Evolutionary conservation across 2,329 filamentous ascomycete genomes (phyloP), one percentile per base, ranked within the genome.

Genomic region (Allantophomopsis cytisporea): DNA sequence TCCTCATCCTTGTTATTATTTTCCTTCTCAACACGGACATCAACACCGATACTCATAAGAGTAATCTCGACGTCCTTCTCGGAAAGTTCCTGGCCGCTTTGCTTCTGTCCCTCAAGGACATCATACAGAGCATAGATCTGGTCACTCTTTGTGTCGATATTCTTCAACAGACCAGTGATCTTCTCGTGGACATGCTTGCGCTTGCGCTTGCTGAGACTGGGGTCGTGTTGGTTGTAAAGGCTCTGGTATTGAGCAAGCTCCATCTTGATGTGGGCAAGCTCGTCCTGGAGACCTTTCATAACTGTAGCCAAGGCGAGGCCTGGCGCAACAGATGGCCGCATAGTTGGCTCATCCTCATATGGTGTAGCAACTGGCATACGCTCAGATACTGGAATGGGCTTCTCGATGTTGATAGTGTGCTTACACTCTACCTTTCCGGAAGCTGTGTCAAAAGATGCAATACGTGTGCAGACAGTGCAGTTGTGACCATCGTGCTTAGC

Each of bases 61-160:
- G 79, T 83, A 50, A 77, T 65, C 50, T 82, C 77, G 34, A 80
- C 63, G 50, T 77, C 70, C 15, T 74, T 69, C 47, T 73, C 68
- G 1, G 64, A 71, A 68, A 82, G 78, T 46, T 70, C 66, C 51
- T 75, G 71, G 0, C 76, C 76, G 2, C 69, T 68, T 28, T 66
- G 66, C 61, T 82, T 84, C 55, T 88, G 83, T 5, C 80, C 83
- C 58, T 89, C 84, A 1, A 91, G 66, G 1, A 91, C 84, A 55
- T 94, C 86, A 50, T 88, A 84, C 12, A 94, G 65, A 33, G 75
- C 72, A 60, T 94, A 93, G 33, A 94, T 78, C 57, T 88, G 82
- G 44, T 83, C 80, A 18, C 77, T 76, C 59, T 88, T 86, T 51
- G 71, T 68, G 51, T 87, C 80, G 17, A 86, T 72, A 39, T 72